Conservation (phyloP, 2,329 filamentous ascomycete genomes). For the Fusarium tuaranense region DNA sequence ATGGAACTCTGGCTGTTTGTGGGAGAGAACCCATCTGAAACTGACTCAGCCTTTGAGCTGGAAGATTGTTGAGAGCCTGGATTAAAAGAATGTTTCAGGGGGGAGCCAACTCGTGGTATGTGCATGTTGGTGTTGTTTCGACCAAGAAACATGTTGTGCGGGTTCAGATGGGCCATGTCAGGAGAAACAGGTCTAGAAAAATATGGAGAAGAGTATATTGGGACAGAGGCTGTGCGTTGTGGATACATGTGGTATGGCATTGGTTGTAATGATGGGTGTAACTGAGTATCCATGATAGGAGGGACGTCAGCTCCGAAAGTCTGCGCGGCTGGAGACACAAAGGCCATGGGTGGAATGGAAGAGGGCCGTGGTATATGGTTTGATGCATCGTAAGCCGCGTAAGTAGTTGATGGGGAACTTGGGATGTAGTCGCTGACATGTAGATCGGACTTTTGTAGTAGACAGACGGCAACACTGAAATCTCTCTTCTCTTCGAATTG, state of each 20-base stretch:
- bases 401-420: neutral
- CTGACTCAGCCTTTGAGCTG: neutral
- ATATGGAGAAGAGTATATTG: neutral
- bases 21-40: neutral
- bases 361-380: conserved; percentile 41
- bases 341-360: conserved; percentile 36
- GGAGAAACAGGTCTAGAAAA: neutral
- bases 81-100: conserved; percentile 39
- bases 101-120: conserved; percentile 45
- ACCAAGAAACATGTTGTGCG: conserved; percentile 38
- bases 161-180: conserved; percentile 33
- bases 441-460: conserved; percentile 49
- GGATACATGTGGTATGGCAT: neutral
- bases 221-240: conserved; percentile 29
- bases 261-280: neutral
- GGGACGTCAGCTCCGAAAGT: conserved; percentile 22
- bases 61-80: neutral
- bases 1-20: neutral
- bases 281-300: neutral
- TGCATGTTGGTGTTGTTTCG: conserved; percentile 24
- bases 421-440: conserved; percentile 34
- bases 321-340: neutral
- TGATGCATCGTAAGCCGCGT: neutral
- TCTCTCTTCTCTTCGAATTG: conserved; percentile 49
- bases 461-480: conserved; percentile 47